Evolutionary conservation across 805 yeast genomes (phyloP).

Genomic region (Candida maesae): DNA sequence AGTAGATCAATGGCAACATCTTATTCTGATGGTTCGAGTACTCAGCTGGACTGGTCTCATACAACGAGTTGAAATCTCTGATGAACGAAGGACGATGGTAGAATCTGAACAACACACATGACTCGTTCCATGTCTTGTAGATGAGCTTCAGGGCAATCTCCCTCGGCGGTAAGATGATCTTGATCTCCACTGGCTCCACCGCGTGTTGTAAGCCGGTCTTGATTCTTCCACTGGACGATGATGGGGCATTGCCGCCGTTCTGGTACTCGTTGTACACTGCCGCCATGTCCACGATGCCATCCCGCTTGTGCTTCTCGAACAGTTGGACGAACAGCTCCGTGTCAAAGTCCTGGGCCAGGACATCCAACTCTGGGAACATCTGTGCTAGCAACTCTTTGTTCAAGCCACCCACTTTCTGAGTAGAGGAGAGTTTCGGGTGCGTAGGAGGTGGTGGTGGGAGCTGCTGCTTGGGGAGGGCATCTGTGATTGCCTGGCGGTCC

Average conservation of each 20-base stretch:
- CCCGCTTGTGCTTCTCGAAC: conserved; percentile 16
- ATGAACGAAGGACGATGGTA: conserved; percentile 83
- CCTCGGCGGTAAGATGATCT: conserved; percentile 71
- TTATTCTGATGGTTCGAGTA: conserved; percentile 76
- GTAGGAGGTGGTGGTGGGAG: background rate
- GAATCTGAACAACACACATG: conserved; percentile 79
- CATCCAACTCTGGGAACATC: conserved; percentile 21
- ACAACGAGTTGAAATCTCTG: conserved; percentile 68
- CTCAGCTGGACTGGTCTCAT: conserved; percentile 71
- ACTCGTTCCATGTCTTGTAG: conserved; percentile 78
- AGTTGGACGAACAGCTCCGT: conserved; percentile 16
- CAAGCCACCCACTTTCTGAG: too few species aligned
- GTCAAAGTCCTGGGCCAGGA: conserved; percentile 14
- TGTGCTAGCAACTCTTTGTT: conserved; percentile 7
- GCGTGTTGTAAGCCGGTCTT: conserved; percentile 5
- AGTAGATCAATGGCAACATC: conserved; percentile 77
- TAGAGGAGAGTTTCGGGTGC: too few species aligned
- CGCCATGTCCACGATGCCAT: conserved; percentile 20
- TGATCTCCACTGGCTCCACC: conserved; percentile 37
- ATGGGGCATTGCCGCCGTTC: background rate
- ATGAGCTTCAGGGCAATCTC: conserved; percentile 70
- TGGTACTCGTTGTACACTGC: conserved; percentile 17
- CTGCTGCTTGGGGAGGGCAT: background rate
- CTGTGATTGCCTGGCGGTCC: background rate
- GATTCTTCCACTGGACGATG: background rate